Base-by-base conservation (phyloP, 2,329 filamentous ascomycete genomes). In the Epichloe sibirici region DNA sequence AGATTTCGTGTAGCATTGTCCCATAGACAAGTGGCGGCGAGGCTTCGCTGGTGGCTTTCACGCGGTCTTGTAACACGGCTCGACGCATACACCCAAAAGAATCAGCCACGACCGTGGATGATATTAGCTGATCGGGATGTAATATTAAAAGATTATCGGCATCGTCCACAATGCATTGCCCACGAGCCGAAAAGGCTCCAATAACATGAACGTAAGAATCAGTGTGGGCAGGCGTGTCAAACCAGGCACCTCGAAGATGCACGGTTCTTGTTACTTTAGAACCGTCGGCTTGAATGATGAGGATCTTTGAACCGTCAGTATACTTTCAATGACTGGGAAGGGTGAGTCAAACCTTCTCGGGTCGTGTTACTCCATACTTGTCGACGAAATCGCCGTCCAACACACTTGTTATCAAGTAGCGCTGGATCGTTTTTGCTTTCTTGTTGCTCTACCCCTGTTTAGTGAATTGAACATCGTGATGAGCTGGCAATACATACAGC, bases 51-150 rank as follows among this genome's bases (percentile, higher is more conserved):
- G 90, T 91, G 8, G 89, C 88, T 68, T 97, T 97, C 61, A 98
- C 85, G 35, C 93, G 85, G 66, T 98, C 91, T 66, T 97, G 90
- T 28, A 98, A 78, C 1, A 97, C 91, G 34, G 93, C 90, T 57
- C 91, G 85, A 17, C 93, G 85, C 65, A 87, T 84, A 64, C 93
- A 98, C 25, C 83, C 85, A 65, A 97, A 95, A 0, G 93, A 95
- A 67, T 98, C 93, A n/a, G 90, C 90, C 44, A 98, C 86, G 5
- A 94, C 89, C 0, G 93, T 97, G 3, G 93, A 86, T 2, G 93
- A 97, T 51, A 98, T 86, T 37, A 98, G 78, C 69, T 97, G 90
- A 63, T 98, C 93, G 0, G 93, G 93, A 63, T 98, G 90, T 13
- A 98, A 71, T 53, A 98, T 90, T 49, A 98, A 73, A 67, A 97